phyloP scores from a whole-genome alignment of 257 asterid genomes.

The Capsicum baccatum region DNA sequence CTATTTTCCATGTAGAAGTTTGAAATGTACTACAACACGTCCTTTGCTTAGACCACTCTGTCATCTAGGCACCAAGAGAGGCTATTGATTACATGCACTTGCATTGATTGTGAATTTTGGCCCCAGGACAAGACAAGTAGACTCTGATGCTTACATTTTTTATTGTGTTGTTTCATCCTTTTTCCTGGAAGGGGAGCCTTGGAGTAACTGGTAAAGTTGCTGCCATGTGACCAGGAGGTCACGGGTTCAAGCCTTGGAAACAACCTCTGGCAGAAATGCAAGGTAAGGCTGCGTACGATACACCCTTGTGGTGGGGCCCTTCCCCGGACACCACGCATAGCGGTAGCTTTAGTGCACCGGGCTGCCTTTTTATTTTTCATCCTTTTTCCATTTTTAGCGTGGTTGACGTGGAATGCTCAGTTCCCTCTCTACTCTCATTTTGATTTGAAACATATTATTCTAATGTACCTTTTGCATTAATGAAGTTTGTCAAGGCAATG shows the following conservation, averaged over 20 bases:
- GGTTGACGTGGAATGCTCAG: neutral
- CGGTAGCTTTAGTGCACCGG: too few relatives aligned
- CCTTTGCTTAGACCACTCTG: neutral
- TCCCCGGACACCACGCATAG: too few relatives aligned
- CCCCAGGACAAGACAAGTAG: slow-evolving; percentile 33
- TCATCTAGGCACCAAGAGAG: neutral
- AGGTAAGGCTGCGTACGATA: too few relatives aligned
- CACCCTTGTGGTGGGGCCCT: too few relatives aligned
- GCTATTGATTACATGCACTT: neutral
- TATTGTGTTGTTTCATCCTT: slow-evolving; percentile 2
- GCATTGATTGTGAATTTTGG: slow-evolving; percentile 21
- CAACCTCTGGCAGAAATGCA: too few relatives aligned
- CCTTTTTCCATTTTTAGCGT: neutral
- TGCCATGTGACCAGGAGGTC: too few relatives aligned
- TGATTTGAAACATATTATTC: slow-evolving; percentile 31
- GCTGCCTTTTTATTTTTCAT: too few relatives aligned
- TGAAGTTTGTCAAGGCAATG: slow-evolving; percentile 76
- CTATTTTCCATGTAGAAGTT: neutral
- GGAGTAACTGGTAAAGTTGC: too few relatives aligned
- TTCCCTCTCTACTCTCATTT: slow-evolving; percentile 33
- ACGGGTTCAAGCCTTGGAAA: too few relatives aligned
- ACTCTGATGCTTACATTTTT: neutral
- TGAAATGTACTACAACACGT: neutral
- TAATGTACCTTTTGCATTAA: slow-evolving; percentile 37
- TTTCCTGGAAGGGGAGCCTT: too few relatives aligned